Base-by-base conservation (phyloP, 1,284 basidiomycete genomes). In the Inonotus obliquus region DNA sequence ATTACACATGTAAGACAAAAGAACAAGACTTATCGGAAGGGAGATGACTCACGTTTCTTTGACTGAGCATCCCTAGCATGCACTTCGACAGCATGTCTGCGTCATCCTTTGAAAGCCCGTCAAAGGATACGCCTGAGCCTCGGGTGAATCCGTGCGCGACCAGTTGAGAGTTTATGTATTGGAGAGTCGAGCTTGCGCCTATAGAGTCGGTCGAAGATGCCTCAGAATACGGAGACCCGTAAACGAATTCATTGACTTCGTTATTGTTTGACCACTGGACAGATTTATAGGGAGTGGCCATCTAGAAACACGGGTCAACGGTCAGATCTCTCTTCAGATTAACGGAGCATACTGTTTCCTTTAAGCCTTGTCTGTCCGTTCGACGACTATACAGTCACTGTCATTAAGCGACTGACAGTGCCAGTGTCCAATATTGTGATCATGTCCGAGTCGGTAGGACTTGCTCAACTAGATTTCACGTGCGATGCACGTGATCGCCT, bases 131-230 rank as follows among this genome's bases (percentile, higher is more conserved):
- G 1, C 89, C 89, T 0, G 86, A 83, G 0, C 80, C 69, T 38
- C 84, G 74, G 0, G 83, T 75, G 69, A 91, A 94, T 10, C 94
- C 93, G 75, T 94, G 90, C 0, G 89, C 83, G 45, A 91, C 73
- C 3, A 94, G 80, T 67, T 93, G 90, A 21, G 85, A 76, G 72
- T 92, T 93, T 69, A 92, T 79, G 65, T 89, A 90, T 64, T 86
- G 83, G 29, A 90, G 71, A 59, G 77, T 83, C 19, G 83, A 83
- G 0, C 79, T 77, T 25, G 81, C 77, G 32, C 77, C 68, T 39
- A 75, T 69, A 1, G 75, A 77, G 2, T 75, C 75, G 6, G 55
- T 53, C n/a, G 77, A 72, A 7, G 77, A 76, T 35, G 71, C 70
- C 58, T 81, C 75, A 29, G 77, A 76, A 38, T 69, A 72, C 3